These are phyloP conservation scores for Seiridium cupressi DNA, from an alignment of 2,329 filamentous ascomycete genomes.

Conservation along the genomic window DNA sequence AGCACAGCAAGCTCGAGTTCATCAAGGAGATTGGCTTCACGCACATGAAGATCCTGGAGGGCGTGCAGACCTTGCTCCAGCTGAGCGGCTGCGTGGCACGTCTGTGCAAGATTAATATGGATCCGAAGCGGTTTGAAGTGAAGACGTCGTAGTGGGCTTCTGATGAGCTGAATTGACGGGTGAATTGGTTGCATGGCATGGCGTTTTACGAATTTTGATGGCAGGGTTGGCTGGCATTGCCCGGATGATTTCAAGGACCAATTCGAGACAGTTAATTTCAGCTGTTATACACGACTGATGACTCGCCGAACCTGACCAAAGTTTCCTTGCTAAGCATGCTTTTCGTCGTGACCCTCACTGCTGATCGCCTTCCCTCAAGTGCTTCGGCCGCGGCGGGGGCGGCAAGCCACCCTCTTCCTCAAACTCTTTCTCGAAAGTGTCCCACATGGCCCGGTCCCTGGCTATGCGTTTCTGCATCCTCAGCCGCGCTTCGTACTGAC, in stretches of 20 bases:
- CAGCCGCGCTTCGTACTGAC: constrained; percentile 64
- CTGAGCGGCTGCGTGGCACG: constrained; percentile 89
- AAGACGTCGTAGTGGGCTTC: not conserved
- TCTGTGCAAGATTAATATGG: constrained; percentile 95
- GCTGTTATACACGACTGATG: constrained; percentile 3
- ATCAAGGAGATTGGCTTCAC: constrained; percentile 99
- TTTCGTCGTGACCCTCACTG: not conserved
- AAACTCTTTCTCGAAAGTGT: constrained; percentile 62
- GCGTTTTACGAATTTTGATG: constrained; percentile 21
- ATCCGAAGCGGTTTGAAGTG: constrained; percentile 71
- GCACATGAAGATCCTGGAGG: constrained; percentile 98
- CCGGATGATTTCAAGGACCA: constrained; percentile 8
- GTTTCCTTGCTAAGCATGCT: not conserved
- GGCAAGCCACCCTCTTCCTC: constrained; percentile 41
- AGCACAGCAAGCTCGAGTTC: constrained; percentile 95
- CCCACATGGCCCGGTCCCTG: constrained; percentile 67
- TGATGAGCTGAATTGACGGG: not conserved
- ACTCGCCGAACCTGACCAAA: not conserved
- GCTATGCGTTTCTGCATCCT: constrained; percentile 63
- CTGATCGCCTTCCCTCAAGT: constrained; percentile 9
- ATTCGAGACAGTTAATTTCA: constrained; percentile 17
- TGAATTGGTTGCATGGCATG: constrained; percentile 24
- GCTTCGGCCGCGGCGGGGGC: constrained; percentile 16
- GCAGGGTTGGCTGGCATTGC: constrained; percentile 5
- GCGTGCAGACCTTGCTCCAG: constrained; percentile 91